These are phyloP conservation scores for Phytophthora multivora DNA, from an alignment of 352 stramenopile genomes.

Conservation along the genomic window DNA sequence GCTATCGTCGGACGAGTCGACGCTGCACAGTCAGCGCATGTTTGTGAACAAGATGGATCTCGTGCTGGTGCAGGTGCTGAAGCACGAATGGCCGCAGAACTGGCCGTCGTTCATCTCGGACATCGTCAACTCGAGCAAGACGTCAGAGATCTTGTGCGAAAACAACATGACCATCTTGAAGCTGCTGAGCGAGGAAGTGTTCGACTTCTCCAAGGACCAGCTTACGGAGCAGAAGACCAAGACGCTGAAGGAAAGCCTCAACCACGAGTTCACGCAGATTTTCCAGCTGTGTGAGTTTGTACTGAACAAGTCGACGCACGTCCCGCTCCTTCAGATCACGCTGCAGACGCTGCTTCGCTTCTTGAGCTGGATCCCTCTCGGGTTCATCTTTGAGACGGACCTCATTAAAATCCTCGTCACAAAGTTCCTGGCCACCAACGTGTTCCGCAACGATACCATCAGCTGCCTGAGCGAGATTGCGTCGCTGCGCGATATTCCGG, in stretches of 20 bases:
- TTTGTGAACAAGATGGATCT: slow-evolving; percentile 97
- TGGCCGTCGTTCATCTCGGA: slow-evolving; percentile 99
- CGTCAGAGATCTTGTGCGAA: slow-evolving; percentile 97
- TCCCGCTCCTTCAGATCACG: slow-evolving; percentile 95
- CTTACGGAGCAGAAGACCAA: slow-evolving; percentile 99
- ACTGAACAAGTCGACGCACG: slow-evolving; percentile 93
- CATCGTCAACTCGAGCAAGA: slow-evolving; percentile 94
- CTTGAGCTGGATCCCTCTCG: slow-evolving; percentile 98
- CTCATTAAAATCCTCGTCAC: slow-evolving; percentile 96
- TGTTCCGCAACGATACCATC: slow-evolving; percentile 97
- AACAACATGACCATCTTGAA: slow-evolving; percentile 99
- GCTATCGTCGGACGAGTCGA: slow-evolving; percentile 91
- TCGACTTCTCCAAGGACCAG: slow-evolving; percentile 99
- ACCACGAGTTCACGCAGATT: slow-evolving; percentile 98
- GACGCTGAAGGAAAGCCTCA: slow-evolving; percentile 97
- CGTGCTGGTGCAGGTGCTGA: slow-evolving; percentile 97
- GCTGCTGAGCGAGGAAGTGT: slow-evolving; percentile 98
- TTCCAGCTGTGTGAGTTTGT: slow-evolving; percentile 99
- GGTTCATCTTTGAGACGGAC: slow-evolving; percentile 98
- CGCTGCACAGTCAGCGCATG: slow-evolving; percentile 89
- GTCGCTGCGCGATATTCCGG: slow-evolving; percentile 90
- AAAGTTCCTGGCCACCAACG: slow-evolving; percentile 95
- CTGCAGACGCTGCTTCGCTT: slow-evolving; percentile 98
- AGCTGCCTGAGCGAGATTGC: slow-evolving; percentile 99
- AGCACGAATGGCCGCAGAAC: slow-evolving; percentile 99